phyloP scores from a whole-genome alignment of 306 rosid species.

The Begonia fuchsioides region DNA sequence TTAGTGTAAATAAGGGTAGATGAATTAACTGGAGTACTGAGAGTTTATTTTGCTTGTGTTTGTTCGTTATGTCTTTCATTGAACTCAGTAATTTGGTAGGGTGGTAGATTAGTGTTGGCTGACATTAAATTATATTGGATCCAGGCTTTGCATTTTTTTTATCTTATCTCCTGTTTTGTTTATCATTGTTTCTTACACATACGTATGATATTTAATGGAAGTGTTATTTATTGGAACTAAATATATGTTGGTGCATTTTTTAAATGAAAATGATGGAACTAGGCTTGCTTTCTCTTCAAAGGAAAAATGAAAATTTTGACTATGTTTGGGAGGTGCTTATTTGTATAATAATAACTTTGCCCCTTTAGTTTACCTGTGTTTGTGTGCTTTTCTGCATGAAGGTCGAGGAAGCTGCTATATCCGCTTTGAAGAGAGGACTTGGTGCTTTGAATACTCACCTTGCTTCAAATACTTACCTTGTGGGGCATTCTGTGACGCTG shows the following conservation, averaged over 20 bases:
- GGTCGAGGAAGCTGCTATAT: conserved; percentile 58
- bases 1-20: not conserved
- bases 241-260: too few relatives aligned
- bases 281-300: too few relatives aligned
- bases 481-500: conserved; percentile 68
- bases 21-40: not conserved
- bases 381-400: conserved; percentile 10
- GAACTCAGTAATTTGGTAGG: too few relatives aligned
- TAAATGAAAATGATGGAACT: too few relatives aligned
- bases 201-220: not conserved
- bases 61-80: not conserved
- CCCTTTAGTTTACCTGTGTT: not conserved
- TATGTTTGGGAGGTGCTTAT: not conserved
- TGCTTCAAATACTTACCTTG: conserved; percentile 59
- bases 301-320: too few relatives aligned
- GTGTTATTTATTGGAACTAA: too few relatives aligned
- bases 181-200: not conserved
- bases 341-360: too few relatives aligned
- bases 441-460: conserved; percentile 64
- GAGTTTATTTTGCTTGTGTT: not conserved
- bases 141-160: too few relatives aligned
- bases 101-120: too few relatives aligned
- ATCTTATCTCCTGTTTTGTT: conserved; percentile 4
- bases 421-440: conserved; percentile 49
- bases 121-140: too few relatives aligned